Conservation (phyloP, 2,329 filamentous ascomycete species). For the Neonectria hederae region DNA sequence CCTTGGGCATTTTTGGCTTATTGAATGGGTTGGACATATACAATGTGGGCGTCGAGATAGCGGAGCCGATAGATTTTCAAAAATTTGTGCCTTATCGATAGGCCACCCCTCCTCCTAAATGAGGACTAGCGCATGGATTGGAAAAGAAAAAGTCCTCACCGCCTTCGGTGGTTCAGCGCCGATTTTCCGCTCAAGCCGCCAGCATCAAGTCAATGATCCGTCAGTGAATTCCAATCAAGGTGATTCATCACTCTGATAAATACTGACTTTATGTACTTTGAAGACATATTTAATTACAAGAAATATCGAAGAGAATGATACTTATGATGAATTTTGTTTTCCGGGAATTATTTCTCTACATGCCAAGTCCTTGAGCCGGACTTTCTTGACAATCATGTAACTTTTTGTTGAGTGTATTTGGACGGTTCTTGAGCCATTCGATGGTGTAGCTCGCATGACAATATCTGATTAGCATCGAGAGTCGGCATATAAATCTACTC, state of each 20-base stretch:
- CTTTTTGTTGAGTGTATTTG: too few relatives aligned
- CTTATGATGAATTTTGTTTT: too few relatives aligned
- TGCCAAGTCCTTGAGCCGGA: too few relatives aligned
- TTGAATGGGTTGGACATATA: slow-evolving; percentile 32
- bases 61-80: slow-evolving; percentile 45
- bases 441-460: too few relatives aligned
- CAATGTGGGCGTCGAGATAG: slow-evolving; percentile 41
- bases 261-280: background rate
- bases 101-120: slow-evolving; percentile 48
- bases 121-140: slow-evolving; percentile 39
- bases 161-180: slow-evolving; percentile 37
- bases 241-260: background rate
- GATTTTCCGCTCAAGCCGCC: background rate
- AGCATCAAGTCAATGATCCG: too few relatives aligned
- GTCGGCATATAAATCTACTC: background rate
- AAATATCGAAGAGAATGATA: background rate
- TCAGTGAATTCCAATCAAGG: background rate
- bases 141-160: slow-evolving; percentile 40
- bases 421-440: too few relatives aligned
- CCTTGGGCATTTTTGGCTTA: slow-evolving; percentile 77
- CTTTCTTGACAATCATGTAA: too few relatives aligned
- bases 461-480: background rate
- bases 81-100: slow-evolving; percentile 53
- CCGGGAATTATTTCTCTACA: too few relatives aligned
- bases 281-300: background rate